phyloP scores from a whole-genome alignment of 2,329 filamentous ascomycete genomes.

The Penicillium frequentans region DNA sequence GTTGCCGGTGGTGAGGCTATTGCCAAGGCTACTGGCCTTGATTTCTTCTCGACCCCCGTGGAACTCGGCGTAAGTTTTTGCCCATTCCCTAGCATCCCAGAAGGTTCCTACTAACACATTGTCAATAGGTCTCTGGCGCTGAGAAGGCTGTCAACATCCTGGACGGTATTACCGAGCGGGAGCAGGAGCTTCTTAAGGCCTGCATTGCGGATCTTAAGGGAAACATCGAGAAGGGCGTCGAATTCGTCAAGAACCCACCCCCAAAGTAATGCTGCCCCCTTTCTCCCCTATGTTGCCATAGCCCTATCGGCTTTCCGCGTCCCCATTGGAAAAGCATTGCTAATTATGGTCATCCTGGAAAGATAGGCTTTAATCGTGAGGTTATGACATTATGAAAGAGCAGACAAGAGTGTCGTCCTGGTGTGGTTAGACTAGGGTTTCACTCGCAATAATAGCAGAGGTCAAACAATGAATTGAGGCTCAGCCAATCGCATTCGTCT shows the following conservation, averaged over 20 bases:
- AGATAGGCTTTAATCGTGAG: constrained; percentile 48
- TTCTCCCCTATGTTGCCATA: constrained; percentile 26
- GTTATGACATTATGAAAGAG: constrained; percentile 28
- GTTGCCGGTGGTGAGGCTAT: constrained; percentile 84
- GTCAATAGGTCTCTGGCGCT: constrained; percentile 69
- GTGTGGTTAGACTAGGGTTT: constrained; percentile 5
- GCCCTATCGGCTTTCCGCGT: neutral
- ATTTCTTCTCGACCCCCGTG: constrained; percentile 95
- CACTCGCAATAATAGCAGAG: constrained; percentile 16
- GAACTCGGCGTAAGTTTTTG: constrained; percentile 80
- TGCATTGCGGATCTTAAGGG: constrained; percentile 76
- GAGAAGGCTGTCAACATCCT: constrained; percentile 85
- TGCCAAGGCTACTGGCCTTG: constrained; percentile 75
- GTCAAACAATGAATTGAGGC: constrained; percentile 8
- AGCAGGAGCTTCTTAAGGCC: constrained; percentile 81
- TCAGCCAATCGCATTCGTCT: neutral
- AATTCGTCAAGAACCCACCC: constrained; percentile 83
- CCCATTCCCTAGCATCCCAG: neutral
- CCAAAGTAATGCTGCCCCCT: constrained; percentile 69
- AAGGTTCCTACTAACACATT: constrained; percentile 27
- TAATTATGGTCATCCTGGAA: constrained; percentile 36
- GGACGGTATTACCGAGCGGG: constrained; percentile 73
- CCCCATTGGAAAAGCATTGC: constrained; percentile 28
- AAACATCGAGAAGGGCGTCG: constrained; percentile 93
- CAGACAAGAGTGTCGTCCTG: constrained; percentile 16